A percentile compares a stretch with the other conserved stretches of the same genome.
phyloP scores from a whole-genome alignment of 805 yeast species.

The Wickerhamomyces queroliae region DNA sequence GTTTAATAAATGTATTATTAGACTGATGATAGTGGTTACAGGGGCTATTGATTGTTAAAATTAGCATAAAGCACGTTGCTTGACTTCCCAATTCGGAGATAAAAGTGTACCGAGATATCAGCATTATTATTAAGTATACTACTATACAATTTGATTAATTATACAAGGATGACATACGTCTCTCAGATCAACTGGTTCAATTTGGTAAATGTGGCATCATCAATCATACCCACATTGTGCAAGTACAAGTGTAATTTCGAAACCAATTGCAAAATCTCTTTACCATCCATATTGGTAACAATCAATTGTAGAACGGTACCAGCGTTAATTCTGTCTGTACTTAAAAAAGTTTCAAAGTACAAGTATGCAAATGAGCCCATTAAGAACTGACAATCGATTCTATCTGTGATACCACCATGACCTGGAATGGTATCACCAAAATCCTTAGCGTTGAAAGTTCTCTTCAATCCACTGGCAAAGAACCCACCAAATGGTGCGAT shows the following conservation, averaged over 20 bases:
- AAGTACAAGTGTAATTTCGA: slow-evolving; percentile 38
- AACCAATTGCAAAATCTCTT: slow-evolving; percentile 60
- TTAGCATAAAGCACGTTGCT: too few relatives aligned
- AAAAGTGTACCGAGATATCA: too few relatives aligned
- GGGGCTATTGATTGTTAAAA: too few relatives aligned
- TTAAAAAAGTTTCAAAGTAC: slow-evolving; percentile 88
- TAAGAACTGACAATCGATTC: slow-evolving; percentile 95
- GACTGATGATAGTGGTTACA: too few relatives aligned
- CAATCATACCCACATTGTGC: slow-evolving; percentile 34
- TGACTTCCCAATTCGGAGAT: too few relatives aligned
- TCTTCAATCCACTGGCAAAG: slow-evolving; percentile 94
- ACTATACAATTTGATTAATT: too few relatives aligned
- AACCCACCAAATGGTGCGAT: slow-evolving; percentile 99
- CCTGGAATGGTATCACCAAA: slow-evolving; percentile 99
- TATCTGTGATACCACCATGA: slow-evolving; percentile 96
- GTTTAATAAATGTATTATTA: too few relatives aligned
- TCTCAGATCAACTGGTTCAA: background rate
- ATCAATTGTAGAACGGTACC: slow-evolving; percentile 74
- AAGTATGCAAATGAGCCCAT: slow-evolving; percentile 95
- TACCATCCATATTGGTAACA: slow-evolving; percentile 59
- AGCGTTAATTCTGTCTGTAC: slow-evolving; percentile 63
- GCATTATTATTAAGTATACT: too few relatives aligned
- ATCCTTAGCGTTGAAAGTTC: slow-evolving; percentile 94
- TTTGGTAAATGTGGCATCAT: slow-evolving; percentile 19
- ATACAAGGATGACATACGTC: too few relatives aligned